Evolutionary conservation across 2,329 filamentous ascomycete genomes (phyloP), one percentile per base, ranked within the genome.

Genomic region (Thielaviopsis musarum): DNA sequence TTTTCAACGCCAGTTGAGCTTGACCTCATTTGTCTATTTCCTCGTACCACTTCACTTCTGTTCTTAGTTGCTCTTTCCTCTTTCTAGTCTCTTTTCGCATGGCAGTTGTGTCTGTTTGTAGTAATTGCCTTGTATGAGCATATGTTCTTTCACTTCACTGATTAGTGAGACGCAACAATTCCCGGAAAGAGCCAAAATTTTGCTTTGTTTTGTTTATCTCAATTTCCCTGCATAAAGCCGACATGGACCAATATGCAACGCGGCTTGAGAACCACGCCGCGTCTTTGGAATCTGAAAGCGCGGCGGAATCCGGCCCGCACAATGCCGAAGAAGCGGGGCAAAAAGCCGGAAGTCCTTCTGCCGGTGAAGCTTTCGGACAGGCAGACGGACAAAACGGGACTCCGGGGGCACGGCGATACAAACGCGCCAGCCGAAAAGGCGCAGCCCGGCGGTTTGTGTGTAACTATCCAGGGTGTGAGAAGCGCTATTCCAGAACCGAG

Each of bases 401-500:
- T 45, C 1, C 19, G 12, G 26, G n/a, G 3, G 6, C 7, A 24
- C 28, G 51, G 56, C 34, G n/a, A 21, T 77, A 78, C 67, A 77
- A 77, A 68, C 74, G 76, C 63, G 75, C 76, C 49, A 79, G 76
- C 61, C 72, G 76, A 28, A 77, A 76, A 62, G 74, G 75, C 34
- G 76, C 76, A 1, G 72, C 74, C 10, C 71, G 74, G 24, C 72
- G 73, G 59, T 85, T 84, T 65, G 71, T 74, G 61, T 91, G 87
- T 70, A 79, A 81, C 21, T 81, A 84, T 68, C 78, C 82, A 53
- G 83, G 80, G 45, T 93, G 87, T 69, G 84, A 84, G 64, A 91
- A 90, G 76, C 78, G 84, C 61, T 91, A 91, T 70, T 89, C 87
- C 58, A 77, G 87, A 62, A 85, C 86, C 9, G 87, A 91, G 70